These are phyloP conservation scores for Lachancea kluyveri DNA, from an alignment of 805 yeast genomes.

Conservation along the genomic window DNA sequence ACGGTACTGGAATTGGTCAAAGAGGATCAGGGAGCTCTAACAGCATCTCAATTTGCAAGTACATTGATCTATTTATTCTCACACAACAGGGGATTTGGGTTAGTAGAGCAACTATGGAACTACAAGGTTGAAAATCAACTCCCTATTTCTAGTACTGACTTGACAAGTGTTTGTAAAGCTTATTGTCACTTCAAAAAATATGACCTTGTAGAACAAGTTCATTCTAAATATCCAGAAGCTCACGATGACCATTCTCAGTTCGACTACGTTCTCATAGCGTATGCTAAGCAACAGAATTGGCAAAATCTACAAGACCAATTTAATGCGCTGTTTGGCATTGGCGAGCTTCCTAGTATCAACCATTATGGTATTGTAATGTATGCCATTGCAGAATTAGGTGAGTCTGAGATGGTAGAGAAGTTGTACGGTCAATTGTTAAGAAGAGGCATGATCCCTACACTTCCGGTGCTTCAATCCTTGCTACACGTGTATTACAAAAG, in stretches of 20 bases:
- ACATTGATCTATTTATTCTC: slow-evolving; percentile 21
- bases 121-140: slow-evolving; percentile 21
- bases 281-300: slow-evolving; percentile 47
- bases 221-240: slow-evolving; percentile 34
- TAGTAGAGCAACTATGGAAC: slow-evolving; percentile 27
- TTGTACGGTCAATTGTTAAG: slow-evolving; percentile 43
- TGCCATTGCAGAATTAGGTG: slow-evolving; percentile 48
- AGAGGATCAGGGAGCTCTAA: slow-evolving; percentile 13
- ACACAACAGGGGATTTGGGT: slow-evolving; percentile 10
- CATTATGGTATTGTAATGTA: slow-evolving; percentile 60
- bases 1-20: slow-evolving; percentile 5
- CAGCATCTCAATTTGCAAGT: slow-evolving; percentile 25
- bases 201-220: slow-evolving; percentile 28
- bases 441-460: slow-evolving; percentile 43
- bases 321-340: slow-evolving; percentile 49
- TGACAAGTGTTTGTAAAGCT: slow-evolving; percentile 21
- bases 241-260: slow-evolving; percentile 41
- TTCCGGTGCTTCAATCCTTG: slow-evolving; percentile 24
- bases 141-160: slow-evolving; percentile 15
- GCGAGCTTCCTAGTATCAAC: slow-evolving; percentile 42
- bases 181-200: slow-evolving; percentile 18
- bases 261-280: slow-evolving; percentile 41
- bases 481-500: slow-evolving; percentile 20
- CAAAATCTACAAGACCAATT: slow-evolving; percentile 47
- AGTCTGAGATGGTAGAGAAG: slow-evolving; percentile 40